phyloP scores from a whole-genome alignment of 768 basidiomycete species.

The Xerocomellus intermedius region DNA sequence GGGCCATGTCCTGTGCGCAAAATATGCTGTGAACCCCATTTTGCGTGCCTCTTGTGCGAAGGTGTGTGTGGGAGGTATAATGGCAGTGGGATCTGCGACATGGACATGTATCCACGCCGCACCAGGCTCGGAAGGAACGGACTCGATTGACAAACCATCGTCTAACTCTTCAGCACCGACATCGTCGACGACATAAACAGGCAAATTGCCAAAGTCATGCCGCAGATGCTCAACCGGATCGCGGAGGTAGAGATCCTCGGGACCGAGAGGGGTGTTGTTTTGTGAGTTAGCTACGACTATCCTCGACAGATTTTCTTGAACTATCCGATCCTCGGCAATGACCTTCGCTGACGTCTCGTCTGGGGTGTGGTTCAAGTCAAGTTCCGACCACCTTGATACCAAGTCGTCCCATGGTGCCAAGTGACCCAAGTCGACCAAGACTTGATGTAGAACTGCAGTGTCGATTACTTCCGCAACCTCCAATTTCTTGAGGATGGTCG shows the following conservation, averaged over 20 bases:
- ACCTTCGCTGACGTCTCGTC: constrained; percentile 32
- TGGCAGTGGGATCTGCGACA: constrained; percentile 86
- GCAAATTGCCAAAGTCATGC: constrained; percentile 80
- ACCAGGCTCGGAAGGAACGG: constrained; percentile 55
- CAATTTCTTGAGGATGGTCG: constrained; percentile 58
- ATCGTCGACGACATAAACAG: constrained; percentile 89
- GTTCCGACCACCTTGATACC: constrained; percentile 37
- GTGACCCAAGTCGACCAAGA: constrained; percentile 71
- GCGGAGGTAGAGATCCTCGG: constrained; percentile 58
- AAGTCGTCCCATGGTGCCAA: constrained; percentile 81
- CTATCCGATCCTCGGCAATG: constrained; percentile 31
- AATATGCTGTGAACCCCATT: constrained; percentile 58
- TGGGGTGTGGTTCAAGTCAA: constrained; percentile 27
- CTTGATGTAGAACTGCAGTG: constrained; percentile 35
- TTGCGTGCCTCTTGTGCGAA: constrained; percentile 57
- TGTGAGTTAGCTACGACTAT: constrained; percentile 1
- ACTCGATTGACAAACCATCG: constrained; percentile 86
- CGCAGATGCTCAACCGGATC: constrained; percentile 73
- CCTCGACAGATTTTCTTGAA: constrained; percentile 19
- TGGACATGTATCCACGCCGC: constrained; percentile 85
- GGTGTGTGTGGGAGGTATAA: constrained; percentile 68
- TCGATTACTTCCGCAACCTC: constrained; percentile 35
- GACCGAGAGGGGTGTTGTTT: constrained; percentile 44
- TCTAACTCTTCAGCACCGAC: constrained; percentile 80
- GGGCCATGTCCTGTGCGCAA: constrained; percentile 58